Evolutionary conservation across 306 rosid species (phyloP), one percentile per base, ranked within the genome.

Genomic region (Glycine tomentella): DNA sequence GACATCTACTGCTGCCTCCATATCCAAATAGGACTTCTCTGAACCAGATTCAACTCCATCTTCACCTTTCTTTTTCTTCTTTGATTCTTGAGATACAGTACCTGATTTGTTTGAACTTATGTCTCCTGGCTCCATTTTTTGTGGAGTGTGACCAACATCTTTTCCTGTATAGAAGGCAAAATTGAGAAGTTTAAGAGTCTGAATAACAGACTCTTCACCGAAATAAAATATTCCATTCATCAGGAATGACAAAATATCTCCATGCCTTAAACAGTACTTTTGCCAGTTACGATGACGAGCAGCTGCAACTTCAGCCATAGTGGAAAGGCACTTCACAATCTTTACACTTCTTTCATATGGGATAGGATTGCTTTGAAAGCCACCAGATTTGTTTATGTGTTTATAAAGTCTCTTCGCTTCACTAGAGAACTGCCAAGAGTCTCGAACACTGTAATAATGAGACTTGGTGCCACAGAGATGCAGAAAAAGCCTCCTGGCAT

Each of bases 261-360:
- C 95, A 84, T 88, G 97, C 80, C 88, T 91, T 81, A 90, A 92
- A 84, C 98, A 96, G 86, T 88, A 93, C 79, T 92, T 96, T 88
- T 96, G 99, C 99, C 99, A 96, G 83, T 96, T 96, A 74, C 97
- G 93, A 76, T 98, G 99, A 77, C 99, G 95, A 31, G 97, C 90
- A 80, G 90, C 90, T 73, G 98, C 98, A 74, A 93, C 98, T 87
- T 96, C 99, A 67, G 98, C 99, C 97, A 90, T 87, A 52, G 98
- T 92, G 77, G 91, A 87, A 79, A 96, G 91, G 81, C 98, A 92
- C 82, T 93, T 96, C 82, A 96, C 94, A 80, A 96, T 90, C 90
- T 93, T 96, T 14, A 93, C 98, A 77, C 97, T 88, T 86, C 92
- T 92, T 81, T 96, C 98, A 84, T 92, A 96, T 75, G 99, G 91